phyloP scores from a whole-genome alignment of 1,284 basidiomycete genomes.

The Cryptococcus maquisensis region DNA sequence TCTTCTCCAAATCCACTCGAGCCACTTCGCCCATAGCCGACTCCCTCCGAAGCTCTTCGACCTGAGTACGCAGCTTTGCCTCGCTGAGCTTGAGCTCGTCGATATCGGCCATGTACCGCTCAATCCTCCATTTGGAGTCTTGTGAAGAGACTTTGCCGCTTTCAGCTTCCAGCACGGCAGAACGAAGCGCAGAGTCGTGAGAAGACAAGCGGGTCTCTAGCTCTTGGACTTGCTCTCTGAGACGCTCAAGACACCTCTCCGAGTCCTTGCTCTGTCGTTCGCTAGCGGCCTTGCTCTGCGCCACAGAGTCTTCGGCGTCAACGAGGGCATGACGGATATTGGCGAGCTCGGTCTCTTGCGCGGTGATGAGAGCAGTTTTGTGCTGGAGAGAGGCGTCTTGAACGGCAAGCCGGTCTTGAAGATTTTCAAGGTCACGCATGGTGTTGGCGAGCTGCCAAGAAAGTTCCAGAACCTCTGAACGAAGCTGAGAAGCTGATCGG shows the following conservation, averaged over 20 bases:
- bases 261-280: constrained; percentile 15
- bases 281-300: not conserved
- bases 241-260: constrained; percentile 8
- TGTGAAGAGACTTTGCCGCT: constrained; percentile 13
- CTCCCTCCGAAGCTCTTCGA: constrained; percentile 9
- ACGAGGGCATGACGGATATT: constrained; percentile 8
- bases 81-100: constrained; percentile 27
- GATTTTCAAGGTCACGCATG: not conserved
- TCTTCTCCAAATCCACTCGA: constrained; percentile 20
- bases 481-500: not conserved
- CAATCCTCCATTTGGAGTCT: constrained; percentile 20
- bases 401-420: constrained; percentile 4
- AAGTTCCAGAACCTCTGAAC: not conserved
- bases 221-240: constrained; percentile 15
- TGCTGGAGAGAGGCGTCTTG: constrained; percentile 4
- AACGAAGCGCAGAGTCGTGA: constrained; percentile 8
- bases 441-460: constrained; percentile 2
- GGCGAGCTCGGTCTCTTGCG: constrained; percentile 18
- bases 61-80: constrained; percentile 15
- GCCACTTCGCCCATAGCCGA: constrained; percentile 16
- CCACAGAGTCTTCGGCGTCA: constrained; percentile 16
- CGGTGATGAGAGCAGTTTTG: constrained; percentile 4
- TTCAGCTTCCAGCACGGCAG: constrained; percentile 19
- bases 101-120: constrained; percentile 26
- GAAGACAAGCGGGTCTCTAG: constrained; percentile 13